These are phyloP conservation scores for Rubia peregrina DNA, from an alignment of 305 asterid genomes.

Conservation along the genomic window DNA sequence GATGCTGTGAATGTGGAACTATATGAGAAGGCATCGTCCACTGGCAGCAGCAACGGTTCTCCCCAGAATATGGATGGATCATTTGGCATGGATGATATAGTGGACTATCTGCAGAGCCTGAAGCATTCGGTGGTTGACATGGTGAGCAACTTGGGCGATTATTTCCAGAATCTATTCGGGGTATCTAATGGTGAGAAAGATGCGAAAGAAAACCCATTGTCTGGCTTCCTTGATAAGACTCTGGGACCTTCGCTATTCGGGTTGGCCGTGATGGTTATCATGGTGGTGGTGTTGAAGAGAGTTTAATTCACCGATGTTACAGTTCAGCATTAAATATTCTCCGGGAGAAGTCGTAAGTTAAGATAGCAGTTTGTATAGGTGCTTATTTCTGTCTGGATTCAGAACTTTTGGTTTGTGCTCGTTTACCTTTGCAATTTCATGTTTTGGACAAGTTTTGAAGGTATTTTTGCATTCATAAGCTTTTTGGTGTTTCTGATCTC, in stretches of 20 bases:
- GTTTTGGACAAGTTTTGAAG: neutral
- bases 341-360: neutral
- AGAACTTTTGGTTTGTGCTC: neutral
- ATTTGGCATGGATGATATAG: conserved; percentile 15
- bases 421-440: neutral
- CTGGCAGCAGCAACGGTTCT: conserved; percentile 19
- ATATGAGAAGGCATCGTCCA: conserved; percentile 16
- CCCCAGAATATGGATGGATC: conserved; percentile 15
- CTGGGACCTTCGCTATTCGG: conserved; percentile 53
- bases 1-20: conserved; percentile 21
- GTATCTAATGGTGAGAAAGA: conserved; percentile 24
- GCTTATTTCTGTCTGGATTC: neutral
- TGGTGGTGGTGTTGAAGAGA: conserved; percentile 61
- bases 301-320: conserved; percentile 49
- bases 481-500: neutral
- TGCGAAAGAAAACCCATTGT: conserved; percentile 31
- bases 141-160: conserved; percentile 54
- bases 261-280: conserved; percentile 64
- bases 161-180: conserved; percentile 46
- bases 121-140: conserved; percentile 42
- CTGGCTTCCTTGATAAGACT: conserved; percentile 23
- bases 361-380: neutral
- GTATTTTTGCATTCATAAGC: neutral
- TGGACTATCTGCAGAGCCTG: conserved; percentile 25
- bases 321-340: neutral